Evolutionary conservation across 2,329 filamentous ascomycete species (phyloP).

Genomic region (Allantophomopsis cytisporea): DNA sequence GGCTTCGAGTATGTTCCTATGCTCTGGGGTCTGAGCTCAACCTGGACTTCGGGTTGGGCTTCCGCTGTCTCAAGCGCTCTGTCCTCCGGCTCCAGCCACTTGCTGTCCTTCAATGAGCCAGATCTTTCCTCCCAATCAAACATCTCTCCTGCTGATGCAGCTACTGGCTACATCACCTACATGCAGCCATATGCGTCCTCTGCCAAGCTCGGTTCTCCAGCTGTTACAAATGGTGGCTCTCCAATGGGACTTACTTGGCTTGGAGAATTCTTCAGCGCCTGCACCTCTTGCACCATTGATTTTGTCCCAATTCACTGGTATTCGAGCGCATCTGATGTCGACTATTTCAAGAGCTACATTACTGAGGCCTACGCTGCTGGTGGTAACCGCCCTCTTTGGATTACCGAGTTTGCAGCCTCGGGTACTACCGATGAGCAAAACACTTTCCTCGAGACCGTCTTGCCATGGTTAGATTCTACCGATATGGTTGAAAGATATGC

Average conservation of each 20-base stretch:
- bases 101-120: slow-evolving; percentile 60
- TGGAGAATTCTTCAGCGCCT: slow-evolving; percentile 23
- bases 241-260: slow-evolving; percentile 23
- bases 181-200: slow-evolving; percentile 25
- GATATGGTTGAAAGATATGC: slow-evolving; percentile 23
- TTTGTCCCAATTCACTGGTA: slow-evolving; percentile 32
- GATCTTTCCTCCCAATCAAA: slow-evolving; percentile 45
- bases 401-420: slow-evolving; percentile 26
- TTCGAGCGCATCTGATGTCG: slow-evolving; percentile 18
- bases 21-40: slow-evolving; percentile 38
- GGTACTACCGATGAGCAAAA: slow-evolving; percentile 18
- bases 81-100: slow-evolving; percentile 31
- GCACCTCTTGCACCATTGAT: slow-evolving; percentile 25
- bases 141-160: slow-evolving; percentile 20
- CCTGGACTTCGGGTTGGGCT: slow-evolving; percentile 34
- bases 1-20: slow-evolving; percentile 54
- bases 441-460: slow-evolving; percentile 23
- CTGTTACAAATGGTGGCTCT: slow-evolving; percentile 36
- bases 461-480: slow-evolving; percentile 27
- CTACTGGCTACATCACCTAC: slow-evolving; percentile 21
- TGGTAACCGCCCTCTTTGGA: slow-evolving; percentile 13
- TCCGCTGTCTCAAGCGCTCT: slow-evolving; percentile 39
- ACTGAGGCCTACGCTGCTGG: slow-evolving; percentile 19
- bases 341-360: slow-evolving; percentile 27
- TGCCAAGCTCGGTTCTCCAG: slow-evolving; percentile 26